Evolutionary conservation across 345 rosid species (phyloP).

Genomic region (Sisymbrium altissimum): DNA sequence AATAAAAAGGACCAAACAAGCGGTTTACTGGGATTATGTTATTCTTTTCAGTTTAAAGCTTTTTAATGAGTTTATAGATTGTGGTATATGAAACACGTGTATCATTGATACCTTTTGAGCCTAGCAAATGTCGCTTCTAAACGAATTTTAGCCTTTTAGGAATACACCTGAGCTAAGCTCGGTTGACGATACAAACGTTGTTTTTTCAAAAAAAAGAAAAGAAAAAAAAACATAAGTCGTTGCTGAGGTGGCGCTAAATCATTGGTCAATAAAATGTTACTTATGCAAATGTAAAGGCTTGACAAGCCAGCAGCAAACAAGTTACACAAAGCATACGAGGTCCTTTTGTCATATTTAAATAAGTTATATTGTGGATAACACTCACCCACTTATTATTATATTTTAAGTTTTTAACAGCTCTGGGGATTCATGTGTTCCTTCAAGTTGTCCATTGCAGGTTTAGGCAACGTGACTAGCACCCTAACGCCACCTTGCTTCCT

Average conservation of each 20-base stretch:
- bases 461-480: slow-evolving; percentile 49
- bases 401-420: not conserved
- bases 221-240: not conserved
- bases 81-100: not conserved
- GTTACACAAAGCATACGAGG: not conserved
- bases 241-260: not conserved
- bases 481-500: slow-evolving; percentile 51
- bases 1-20: not conserved
- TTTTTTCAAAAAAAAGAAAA: too few species aligned
- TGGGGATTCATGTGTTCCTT: slow-evolving; percentile 34
- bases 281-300: not conserved
- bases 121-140: not conserved
- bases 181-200: too few species aligned
- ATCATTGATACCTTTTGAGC: too few species aligned
- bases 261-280: not conserved
- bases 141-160: too few species aligned
- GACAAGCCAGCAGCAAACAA: not conserved
- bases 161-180: not conserved
- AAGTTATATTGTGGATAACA: not conserved
- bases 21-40: not conserved
- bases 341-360: not conserved
- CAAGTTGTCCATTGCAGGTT: slow-evolving; percentile 42
- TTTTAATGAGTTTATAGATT: not conserved
- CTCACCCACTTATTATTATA: not conserved
- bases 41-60: too few species aligned